A percentile compares a stretch with the other conserved stretches of the same genome.
These are phyloP conservation scores for Dioscorea alata DNA, from an alignment of 106 monocot genomes.

Conservation along the genomic window DNA sequence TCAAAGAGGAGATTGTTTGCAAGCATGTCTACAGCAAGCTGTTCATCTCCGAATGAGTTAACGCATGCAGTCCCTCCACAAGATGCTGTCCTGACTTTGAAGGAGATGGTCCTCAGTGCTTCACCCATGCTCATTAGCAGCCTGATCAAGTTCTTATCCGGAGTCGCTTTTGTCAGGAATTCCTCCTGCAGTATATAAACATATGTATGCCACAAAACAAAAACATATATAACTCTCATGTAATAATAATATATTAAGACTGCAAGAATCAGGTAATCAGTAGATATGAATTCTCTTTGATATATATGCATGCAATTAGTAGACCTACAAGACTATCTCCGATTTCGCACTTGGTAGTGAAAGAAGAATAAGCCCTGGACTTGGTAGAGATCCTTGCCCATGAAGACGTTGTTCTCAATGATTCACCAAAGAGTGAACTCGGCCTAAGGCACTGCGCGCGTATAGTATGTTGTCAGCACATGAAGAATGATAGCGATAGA, in stretches of 20 bases:
- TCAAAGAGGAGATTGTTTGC: constrained; percentile 95
- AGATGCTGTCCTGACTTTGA: constrained; percentile 92
- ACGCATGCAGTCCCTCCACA: constrained; percentile 94
- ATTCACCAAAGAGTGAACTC: constrained; percentile 65
- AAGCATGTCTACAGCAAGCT: constrained; percentile 91
- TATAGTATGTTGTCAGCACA: background rate
- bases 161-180: constrained; percentile 82
- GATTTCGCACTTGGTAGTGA: constrained; percentile 72
- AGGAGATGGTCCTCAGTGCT: constrained; percentile 87
- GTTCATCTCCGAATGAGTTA: constrained; percentile 94
- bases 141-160: constrained; percentile 89
- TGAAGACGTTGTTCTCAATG: constrained; percentile 29
- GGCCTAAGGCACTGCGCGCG: constrained; percentile 30
- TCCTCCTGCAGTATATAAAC: constrained; percentile 49
- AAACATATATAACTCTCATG: background rate
- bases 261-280: no score
- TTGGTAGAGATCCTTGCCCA: constrained; percentile 5
- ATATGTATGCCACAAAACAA: background rate
- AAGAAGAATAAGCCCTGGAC: constrained; percentile 15
- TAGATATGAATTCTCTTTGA: no score
- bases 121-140: constrained; percentile 88
- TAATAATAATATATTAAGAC: no score
- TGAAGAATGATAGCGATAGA: background rate
- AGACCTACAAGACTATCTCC: constrained; percentile 54
- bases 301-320: no score